Base-by-base conservation (phyloP, 331 rosid genomes). In the Acacia concinna region DNA sequence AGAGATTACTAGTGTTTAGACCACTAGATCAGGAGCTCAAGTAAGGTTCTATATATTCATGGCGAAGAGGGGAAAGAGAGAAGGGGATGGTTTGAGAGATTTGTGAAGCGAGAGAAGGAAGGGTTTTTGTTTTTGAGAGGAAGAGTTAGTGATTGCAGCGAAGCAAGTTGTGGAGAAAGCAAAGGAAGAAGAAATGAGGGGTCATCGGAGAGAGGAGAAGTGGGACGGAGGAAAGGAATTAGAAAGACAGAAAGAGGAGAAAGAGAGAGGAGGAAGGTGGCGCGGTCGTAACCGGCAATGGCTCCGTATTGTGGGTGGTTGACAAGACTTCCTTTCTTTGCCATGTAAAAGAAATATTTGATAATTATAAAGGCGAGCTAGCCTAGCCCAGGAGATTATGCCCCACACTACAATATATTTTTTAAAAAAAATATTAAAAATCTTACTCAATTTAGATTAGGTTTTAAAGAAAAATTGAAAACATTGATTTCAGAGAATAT, bases 261-360 rank as follows among this genome's bases (percentile, higher is more conserved):
- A 34, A 70, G 35, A 34, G 49, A 68, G 68, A 31, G 12, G 68
- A 30, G 71, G 41, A 0, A 52, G 34, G 57, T 71, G 75, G 74
- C 70, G 75, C 65, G 57, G 87, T 79, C 68, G 87, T 70, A 57
- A 75, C 82, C 84, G 83, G 87, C 83, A 1, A 73, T 79, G n/a
- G 74, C 83, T 77, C 60, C 72, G 84, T 75, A 63, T 63, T 38
- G 54, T 52, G 69, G 83, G 79, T 85, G 78, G 88, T 76, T 87
- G 90, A 87, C 85, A 83, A 83, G 89, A 82, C 85, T 76, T 81
- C 79, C 81, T 87, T 81, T 73, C 71, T 9, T 76, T 80, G 80
- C 34, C 13, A 83, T 81, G 1, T 52, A 68, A 52, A 77, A 75
- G 46, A 80, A 87, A 69, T 75, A 72, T 74, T 82, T 80, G 75